Base-by-base conservation (phyloP, 257 asterid species). In the Rehmannia glutinosa region DNA sequence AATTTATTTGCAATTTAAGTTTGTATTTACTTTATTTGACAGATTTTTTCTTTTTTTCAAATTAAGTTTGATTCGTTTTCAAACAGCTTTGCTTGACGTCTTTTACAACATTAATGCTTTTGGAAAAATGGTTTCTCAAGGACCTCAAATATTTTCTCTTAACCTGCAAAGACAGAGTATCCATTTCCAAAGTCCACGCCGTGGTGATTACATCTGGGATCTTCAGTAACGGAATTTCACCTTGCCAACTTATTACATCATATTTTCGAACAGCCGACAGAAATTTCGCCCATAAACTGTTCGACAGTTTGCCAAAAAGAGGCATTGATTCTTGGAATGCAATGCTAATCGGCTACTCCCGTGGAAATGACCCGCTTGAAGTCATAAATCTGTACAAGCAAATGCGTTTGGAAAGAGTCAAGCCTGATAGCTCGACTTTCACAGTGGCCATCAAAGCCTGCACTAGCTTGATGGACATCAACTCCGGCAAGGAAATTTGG, bases 341-440 rank as follows among this genome's bases (percentile, higher is more conserved):
- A 12, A 73, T 91, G 77, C 72, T 91, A 60, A 68, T 79, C 15
- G 86, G 74, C 7, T 82, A 75, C 68, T 86, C 86, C 25, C 81
- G 86, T 11, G 64, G 70, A 20, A 75, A 81, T 61, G 42, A 9
- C 46, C 82, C 80, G 0, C 13, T 8, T 19, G 78, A 80, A 71
- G 94, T 78, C 56, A 16, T 85, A 19, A 51, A 66, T 32, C 42
- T 79, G 49, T 88, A 84, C 65, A 69, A 76, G 36, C 67, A 53
- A 53, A 74, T 88, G 93, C 57, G 42, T 8, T 60, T 46, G 16
- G 82, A 74, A 16, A 72, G 77, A 49, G 76, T 73, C 27, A 82
- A 77, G 79, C 96, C 86, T 5, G 96, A 91, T 66, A 91, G 94
- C 87, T 86, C 97, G 13, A 86, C 93, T 67, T 88, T 91, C 75